Percentiles rank a stretch among this genome's conserved stretches.
phyloP scores from a whole-genome alignment of 176 grass and related monocot genomes.

The Musa acuminata region DNA sequence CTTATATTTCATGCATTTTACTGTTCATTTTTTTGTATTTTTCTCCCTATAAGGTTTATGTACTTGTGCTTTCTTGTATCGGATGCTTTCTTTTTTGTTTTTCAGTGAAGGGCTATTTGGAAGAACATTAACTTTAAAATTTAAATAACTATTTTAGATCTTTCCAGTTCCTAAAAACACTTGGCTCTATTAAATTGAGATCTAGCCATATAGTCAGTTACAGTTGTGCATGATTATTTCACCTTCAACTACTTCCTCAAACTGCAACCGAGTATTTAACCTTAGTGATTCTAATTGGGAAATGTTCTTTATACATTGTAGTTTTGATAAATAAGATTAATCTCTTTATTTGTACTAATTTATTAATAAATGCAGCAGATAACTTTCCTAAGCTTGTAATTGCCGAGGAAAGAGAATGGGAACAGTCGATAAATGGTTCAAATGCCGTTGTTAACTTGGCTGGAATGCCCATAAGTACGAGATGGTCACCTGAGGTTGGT shows the following conservation, averaged over 20 bases:
- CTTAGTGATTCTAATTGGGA: background rate
- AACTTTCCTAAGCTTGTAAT: conserved; percentile 52
- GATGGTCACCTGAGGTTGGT: conserved; percentile 80
- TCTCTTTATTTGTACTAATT: background rate
- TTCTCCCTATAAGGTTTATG: background rate
- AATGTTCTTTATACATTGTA: background rate
- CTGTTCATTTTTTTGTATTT: too few species aligned
- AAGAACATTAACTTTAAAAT: background rate
- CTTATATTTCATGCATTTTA: too few species aligned
- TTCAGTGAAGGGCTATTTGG: background rate
- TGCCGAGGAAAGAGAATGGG: conserved; percentile 66
- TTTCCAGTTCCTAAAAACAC: too few species aligned
- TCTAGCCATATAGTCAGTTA: background rate
- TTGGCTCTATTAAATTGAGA: too few species aligned
- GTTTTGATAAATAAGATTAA: background rate
- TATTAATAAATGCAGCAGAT: conserved; percentile 34
- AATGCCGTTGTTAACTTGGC: conserved; percentile 84
- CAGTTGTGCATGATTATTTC: background rate
- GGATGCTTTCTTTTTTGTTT: background rate
- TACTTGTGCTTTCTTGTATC: background rate
- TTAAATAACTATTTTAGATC: too few species aligned
- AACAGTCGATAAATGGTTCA: conserved; percentile 41
- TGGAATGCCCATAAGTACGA: conserved; percentile 83
- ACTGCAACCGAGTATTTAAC: background rate
- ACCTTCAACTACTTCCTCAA: background rate